These are phyloP conservation scores for Lycium barbarum DNA, from an alignment of 257 asterid species.

Conservation along the genomic window DNA sequence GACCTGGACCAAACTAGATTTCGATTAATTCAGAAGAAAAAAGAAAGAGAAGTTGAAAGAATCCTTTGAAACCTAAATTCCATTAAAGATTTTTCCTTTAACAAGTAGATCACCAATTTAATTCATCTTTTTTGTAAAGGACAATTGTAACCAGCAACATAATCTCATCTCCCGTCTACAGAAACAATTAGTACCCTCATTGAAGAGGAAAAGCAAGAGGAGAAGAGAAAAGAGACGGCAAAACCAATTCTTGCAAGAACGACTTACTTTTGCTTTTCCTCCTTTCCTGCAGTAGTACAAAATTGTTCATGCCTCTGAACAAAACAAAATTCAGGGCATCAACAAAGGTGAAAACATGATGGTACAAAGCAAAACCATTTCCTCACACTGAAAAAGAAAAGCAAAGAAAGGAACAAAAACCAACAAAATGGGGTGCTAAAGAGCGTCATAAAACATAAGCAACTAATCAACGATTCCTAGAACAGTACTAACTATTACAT, in stretches of 20 bases:
- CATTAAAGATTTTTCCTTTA: not conserved
- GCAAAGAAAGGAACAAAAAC: not conserved
- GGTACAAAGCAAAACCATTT: not conserved
- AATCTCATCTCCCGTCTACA: not conserved
- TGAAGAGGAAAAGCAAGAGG: not conserved
- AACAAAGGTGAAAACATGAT: not conserved
- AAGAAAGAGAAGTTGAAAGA: not conserved
- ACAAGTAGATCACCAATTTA: not conserved
- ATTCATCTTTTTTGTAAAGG: not conserved
- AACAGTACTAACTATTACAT: not conserved
- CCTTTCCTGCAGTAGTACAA: constrained; percentile 40
- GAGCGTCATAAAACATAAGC: not conserved
- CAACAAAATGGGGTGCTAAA: constrained; percentile 6
- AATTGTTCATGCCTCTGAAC: constrained; percentile 40
- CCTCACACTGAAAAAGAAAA: not conserved
- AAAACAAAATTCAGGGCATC: constrained; percentile 18
- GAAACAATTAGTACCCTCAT: not conserved
- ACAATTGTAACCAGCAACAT: not conserved
- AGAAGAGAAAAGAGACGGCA: not conserved
- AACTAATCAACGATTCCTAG: not conserved
- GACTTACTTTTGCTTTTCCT: constrained; percentile 48
- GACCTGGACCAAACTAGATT: not conserved
- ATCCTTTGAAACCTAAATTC: not conserved
- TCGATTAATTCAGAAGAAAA: not conserved
- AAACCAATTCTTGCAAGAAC: not conserved